A percentile compares a stretch with the other conserved stretches of the same genome.
Conservation (phyloP, 495 filamentous ascomycete genomes). For the Penicillium salamii region DNA sequence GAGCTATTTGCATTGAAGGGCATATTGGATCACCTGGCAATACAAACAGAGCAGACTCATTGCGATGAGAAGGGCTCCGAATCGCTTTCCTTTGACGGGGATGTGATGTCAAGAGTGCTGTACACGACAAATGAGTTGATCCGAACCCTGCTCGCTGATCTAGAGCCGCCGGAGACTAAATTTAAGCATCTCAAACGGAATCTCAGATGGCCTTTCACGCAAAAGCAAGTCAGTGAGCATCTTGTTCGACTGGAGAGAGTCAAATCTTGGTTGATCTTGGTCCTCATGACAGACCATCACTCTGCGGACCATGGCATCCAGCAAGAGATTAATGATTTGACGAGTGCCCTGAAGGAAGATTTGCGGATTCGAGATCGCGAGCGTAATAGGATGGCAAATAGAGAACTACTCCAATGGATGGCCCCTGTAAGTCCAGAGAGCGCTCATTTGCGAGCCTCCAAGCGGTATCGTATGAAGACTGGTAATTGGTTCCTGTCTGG, state of each 20-base stretch:
- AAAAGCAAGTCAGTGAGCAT: slow-evolving; percentile 15
- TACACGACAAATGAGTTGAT: slow-evolving; percentile 18
- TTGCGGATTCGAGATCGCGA: slow-evolving; percentile 15
- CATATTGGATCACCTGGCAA: slow-evolving; percentile 17
- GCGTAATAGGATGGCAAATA: slow-evolving; percentile 9
- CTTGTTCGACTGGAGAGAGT: slow-evolving; percentile 19
- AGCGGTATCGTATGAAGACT: slow-evolving; percentile 2
- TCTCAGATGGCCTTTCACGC: slow-evolving; percentile 21
- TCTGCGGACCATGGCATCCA: slow-evolving; percentile 13
- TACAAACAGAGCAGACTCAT: background rate
- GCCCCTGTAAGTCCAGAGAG: slow-evolving; percentile 19
- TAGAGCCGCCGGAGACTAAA: slow-evolving; percentile 13
- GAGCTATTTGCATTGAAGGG: slow-evolving; percentile 22
- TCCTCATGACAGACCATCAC: slow-evolving; percentile 17
- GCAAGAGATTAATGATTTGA: slow-evolving; percentile 12
- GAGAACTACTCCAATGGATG: slow-evolving; percentile 17
- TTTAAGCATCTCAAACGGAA: slow-evolving; percentile 18
- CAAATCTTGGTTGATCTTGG: slow-evolving; percentile 25
- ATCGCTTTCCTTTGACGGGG: slow-evolving; percentile 7
- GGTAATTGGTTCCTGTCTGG: slow-evolving; percentile 20
- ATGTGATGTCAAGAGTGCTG: slow-evolving; percentile 11
- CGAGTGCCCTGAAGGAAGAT: slow-evolving; percentile 15
- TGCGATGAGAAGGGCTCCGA: background rate
- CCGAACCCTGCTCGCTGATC: slow-evolving; percentile 9
- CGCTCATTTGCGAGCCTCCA: slow-evolving; percentile 16